phyloP scores from a whole-genome alignment of 106 monocot species.

The Cymbidium sinense region DNA sequence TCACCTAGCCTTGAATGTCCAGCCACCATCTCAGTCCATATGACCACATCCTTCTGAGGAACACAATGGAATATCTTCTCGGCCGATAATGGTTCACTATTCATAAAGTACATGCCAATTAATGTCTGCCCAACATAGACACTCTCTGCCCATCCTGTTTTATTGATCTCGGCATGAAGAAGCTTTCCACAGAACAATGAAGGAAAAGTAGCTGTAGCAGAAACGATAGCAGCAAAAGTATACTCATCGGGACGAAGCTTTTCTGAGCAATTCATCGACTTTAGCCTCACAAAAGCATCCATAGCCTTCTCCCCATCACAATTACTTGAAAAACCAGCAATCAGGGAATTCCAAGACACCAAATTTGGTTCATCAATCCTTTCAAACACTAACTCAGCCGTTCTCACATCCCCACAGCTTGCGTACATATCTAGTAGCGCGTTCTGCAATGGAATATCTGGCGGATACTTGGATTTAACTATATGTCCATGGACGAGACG shows the following conservation, averaged over 20 bases:
- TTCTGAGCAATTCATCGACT: conserved; percentile 9
- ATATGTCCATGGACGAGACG: conserved; percentile 36
- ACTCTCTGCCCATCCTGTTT: conserved; percentile 41
- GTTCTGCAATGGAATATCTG: conserved; percentile 40
- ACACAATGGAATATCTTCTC: conserved; percentile 40
- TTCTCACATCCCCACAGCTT: conserved; percentile 31
- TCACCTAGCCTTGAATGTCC: conserved; percentile 61
- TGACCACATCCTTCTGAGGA: conserved; percentile 42
- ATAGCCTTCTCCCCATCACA: conserved; percentile 27
- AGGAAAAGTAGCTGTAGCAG: conserved; percentile 39
- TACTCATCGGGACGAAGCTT: conserved; percentile 35
- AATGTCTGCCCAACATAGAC: conserved; percentile 62
- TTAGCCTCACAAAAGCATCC: conserved; percentile 27
- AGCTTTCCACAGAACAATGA: conserved; percentile 50
- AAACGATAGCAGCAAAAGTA: conserved; percentile 37
- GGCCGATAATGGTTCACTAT: conserved; percentile 46
- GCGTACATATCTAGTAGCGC: conserved; percentile 51
- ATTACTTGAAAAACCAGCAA: conserved; percentile 30
- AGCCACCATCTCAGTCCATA: conserved; percentile 86
- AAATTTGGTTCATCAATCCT: conserved; percentile 31
- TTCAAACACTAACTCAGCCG: conserved; percentile 28
- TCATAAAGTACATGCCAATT: conserved; percentile 79
- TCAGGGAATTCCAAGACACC: conserved; percentile 54
- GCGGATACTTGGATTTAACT: conserved; percentile 18
- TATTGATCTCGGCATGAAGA: conserved; percentile 57